Conservation (phyloP, 176 grass and related monocot species). For the Aegilops longissima region DNA sequence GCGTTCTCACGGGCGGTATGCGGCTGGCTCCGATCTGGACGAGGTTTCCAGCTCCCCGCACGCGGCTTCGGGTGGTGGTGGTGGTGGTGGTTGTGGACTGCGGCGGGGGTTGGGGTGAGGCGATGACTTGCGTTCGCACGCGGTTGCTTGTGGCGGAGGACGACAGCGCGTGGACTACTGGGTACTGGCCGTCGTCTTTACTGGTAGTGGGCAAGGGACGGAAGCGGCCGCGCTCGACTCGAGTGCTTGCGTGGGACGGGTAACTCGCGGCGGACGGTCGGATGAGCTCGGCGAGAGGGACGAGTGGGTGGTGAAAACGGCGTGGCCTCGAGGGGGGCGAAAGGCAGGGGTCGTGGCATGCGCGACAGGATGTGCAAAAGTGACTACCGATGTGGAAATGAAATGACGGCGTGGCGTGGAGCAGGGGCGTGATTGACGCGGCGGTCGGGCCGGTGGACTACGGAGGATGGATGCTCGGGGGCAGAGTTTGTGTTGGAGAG, state of each 20-base stretch:
- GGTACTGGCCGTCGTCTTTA: slow-evolving; percentile 19
- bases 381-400: background rate
- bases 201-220: background rate
- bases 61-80: slow-evolving; percentile 29
- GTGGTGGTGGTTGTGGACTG: slow-evolving; percentile 7
- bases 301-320: background rate
- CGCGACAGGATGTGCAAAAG: background rate
- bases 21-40: slow-evolving; percentile 30
- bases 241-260: background rate
- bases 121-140: slow-evolving; percentile 9
- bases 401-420: background rate
- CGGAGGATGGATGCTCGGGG: background rate
- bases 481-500: no score
- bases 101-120: background rate
- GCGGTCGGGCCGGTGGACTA: background rate
- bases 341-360: slow-evolving; percentile 14
- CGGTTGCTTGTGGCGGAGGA: slow-evolving; percentile 31
- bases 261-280: slow-evolving; percentile 2
- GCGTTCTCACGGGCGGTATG: no score
- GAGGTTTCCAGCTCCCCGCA: slow-evolving; percentile 8
- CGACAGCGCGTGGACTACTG: slow-evolving; percentile 40
- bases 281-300: background rate
- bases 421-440: background rate
- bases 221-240: slow-evolving; percentile 10
- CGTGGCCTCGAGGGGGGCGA: slow-evolving; percentile 23